Base-by-base conservation (phyloP, 805 yeast genomes). In the Kodamaea sagamina region DNA sequence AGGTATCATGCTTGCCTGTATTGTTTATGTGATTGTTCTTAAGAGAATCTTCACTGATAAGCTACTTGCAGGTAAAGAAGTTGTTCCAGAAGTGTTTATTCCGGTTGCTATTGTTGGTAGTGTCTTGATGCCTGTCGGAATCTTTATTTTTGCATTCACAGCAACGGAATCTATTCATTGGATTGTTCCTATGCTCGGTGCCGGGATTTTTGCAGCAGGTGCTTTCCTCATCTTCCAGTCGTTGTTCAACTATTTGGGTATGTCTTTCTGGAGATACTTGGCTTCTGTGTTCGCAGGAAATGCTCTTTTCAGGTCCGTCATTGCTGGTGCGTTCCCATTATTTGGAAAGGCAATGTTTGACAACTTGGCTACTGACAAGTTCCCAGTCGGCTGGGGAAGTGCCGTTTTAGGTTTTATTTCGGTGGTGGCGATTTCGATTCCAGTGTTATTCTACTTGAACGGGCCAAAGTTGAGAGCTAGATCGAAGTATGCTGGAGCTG, bases 261-360 rank as follows among this genome's bases (percentile, higher is more conserved):
- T 65, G 45, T 66, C 77, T 5, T 80, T 75, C 55, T 74, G 70
- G 25, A 61, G 74, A 43, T 74, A 71, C 54, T 48, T 77, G 47
- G 83, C 83, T 2, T 78, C 84, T 0, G 83, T 77, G 2, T 78
- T 75, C 58, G 84, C 84, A 4, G 77, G 79, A 29, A 79, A 78
- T 52, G 75, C 67, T 27, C 59, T 79, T 18, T 68, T 71, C 47
- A 71, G 86, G 42, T 66, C 78, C 4, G 61, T 62, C 2, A 71
- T 74, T 51, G 86, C 82, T 1, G 78, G 79, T 47, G 77, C 74
- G 2, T 81, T 81, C 68, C 85, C 86, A 32, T 67, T 85, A 41
- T 83, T 85, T 59, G 84, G 86, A 5, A 56, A 69, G 29, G 75
- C 78, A 26, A 72, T 85, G 78, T 85, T 74, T 56, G 62, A 67